Conservation (phyloP, 2,329 filamentous ascomycete genomes). For the Diaporthe vexans region DNA sequence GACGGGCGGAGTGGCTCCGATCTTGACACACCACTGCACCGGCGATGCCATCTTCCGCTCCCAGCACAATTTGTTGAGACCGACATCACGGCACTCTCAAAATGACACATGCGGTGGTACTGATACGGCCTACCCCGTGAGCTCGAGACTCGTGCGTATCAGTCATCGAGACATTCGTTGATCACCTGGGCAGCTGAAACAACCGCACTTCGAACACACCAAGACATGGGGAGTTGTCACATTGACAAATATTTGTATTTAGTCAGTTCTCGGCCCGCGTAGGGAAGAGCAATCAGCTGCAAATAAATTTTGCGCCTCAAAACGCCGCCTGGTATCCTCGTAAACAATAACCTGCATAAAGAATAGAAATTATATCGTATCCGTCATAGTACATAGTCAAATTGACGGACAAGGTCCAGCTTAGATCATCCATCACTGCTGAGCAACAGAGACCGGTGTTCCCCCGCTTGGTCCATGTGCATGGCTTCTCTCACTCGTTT, state of each 20-base stretch:
- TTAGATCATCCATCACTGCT: background rate
- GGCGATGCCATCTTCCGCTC: background rate
- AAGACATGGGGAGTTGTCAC: background rate
- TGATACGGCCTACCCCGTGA: background rate
- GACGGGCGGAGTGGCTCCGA: background rate
- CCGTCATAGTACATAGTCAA: background rate
- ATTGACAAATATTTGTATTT: background rate
- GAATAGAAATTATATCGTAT: background rate
- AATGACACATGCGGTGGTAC: background rate
- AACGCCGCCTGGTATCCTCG: conserved; percentile 26
- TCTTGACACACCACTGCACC: background rate
- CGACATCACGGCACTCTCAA: background rate
- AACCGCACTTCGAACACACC: background rate
- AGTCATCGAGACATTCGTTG: background rate
- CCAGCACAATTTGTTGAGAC: background rate
- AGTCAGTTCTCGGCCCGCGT: background rate
- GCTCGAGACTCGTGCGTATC: background rate
- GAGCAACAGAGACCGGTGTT: too few species aligned
- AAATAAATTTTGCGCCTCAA: conserved; percentile 9
- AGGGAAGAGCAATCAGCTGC: background rate
- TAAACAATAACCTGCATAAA: background rate
- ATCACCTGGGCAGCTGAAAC: background rate
- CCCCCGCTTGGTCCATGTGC: too few species aligned
- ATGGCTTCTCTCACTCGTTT: background rate
- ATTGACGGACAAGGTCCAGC: background rate